Evolutionary conservation across 345 rosid species (phyloP).

Genomic region (Salix suchowensis): DNA sequence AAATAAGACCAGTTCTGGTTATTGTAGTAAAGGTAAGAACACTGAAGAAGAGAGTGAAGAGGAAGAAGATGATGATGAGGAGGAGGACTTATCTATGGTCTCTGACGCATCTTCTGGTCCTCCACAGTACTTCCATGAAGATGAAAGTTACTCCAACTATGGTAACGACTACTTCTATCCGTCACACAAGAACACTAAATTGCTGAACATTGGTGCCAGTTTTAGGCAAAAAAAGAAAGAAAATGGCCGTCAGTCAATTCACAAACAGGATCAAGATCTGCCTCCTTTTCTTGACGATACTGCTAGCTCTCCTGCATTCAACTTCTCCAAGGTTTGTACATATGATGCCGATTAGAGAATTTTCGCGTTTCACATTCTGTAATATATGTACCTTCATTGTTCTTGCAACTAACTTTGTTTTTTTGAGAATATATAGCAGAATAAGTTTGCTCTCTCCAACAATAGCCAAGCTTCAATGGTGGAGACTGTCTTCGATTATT

Average conservation of each 20-base stretch:
- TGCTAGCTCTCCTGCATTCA: slow-evolving; percentile 75
- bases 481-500: slow-evolving; percentile 54
- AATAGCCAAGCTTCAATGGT: slow-evolving; percentile 44
- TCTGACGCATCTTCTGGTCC: slow-evolving; percentile 99
- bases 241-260: slow-evolving; percentile 11
- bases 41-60: background rate
- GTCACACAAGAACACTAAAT: slow-evolving; percentile 12
- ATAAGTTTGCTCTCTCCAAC: slow-evolving; percentile 24
- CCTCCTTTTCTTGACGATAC: slow-evolving; percentile 74
- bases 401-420: background rate
- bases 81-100: slow-evolving; percentile 84
- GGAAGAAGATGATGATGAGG: slow-evolving; percentile 39
- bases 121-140: slow-evolving; percentile 49
- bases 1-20: slow-evolving; percentile 15
- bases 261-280: slow-evolving; percentile 26
- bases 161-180: slow-evolving; percentile 14
- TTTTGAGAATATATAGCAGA: slow-evolving; percentile 22
- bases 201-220: slow-evolving; percentile 19
- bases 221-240: slow-evolving; percentile 38
- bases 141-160: slow-evolving; percentile 25
- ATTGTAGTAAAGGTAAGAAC: background rate
- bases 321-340: slow-evolving; percentile 44
- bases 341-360: background rate
- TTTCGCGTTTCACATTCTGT: background rate
- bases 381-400: background rate